Percentiles rank a stretch among this genome's conserved stretches.
These are phyloP conservation scores for Stephania yunnanensis DNA, from an alignment of 164 flowering plant species.

Conservation along the genomic window DNA sequence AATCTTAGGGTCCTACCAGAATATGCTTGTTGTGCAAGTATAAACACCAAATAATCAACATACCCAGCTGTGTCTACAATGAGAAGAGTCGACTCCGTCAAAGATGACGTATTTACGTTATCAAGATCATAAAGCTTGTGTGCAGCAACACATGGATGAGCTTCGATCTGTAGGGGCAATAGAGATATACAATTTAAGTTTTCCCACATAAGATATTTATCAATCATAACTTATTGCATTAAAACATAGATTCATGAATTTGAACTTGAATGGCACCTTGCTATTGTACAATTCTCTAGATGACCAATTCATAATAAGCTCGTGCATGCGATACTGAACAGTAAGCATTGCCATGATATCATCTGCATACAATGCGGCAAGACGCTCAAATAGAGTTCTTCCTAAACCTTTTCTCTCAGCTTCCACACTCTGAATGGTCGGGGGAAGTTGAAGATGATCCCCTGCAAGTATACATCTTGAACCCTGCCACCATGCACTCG, in stretches of 20 bases:
- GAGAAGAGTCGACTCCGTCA: constrained; percentile 85
- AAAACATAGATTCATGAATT: neutral
- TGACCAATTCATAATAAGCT: constrained; percentile 95
- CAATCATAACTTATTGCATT: neutral
- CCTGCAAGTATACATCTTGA: constrained; percentile 94
- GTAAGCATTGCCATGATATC: constrained; percentile 86
- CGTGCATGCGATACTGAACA: constrained; percentile 98
- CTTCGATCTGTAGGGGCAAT: constrained; percentile 48
- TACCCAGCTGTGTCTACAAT: constrained; percentile 96
- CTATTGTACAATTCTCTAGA: constrained; percentile 84
- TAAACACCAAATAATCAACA: constrained; percentile 9
- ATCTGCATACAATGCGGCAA: constrained; percentile 76
- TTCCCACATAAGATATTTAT: neutral
- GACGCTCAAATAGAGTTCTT: constrained; percentile 94
- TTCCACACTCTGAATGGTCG: constrained; percentile 94
- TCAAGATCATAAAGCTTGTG: constrained; percentile 88
- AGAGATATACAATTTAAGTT: neutral
- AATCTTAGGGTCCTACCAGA: too few species aligned
- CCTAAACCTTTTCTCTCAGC: constrained; percentile 97
- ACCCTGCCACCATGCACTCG: constrained; percentile 45
- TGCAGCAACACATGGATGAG: constrained; percentile 92
- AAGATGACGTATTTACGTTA: constrained; percentile 61
- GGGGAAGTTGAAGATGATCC: constrained; percentile 99
- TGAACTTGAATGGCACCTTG: constrained; percentile 50
- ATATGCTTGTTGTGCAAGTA: neutral